Conservation (phyloP, 768 basidiomycete genomes). For the Suillus ampliporus region DNA sequence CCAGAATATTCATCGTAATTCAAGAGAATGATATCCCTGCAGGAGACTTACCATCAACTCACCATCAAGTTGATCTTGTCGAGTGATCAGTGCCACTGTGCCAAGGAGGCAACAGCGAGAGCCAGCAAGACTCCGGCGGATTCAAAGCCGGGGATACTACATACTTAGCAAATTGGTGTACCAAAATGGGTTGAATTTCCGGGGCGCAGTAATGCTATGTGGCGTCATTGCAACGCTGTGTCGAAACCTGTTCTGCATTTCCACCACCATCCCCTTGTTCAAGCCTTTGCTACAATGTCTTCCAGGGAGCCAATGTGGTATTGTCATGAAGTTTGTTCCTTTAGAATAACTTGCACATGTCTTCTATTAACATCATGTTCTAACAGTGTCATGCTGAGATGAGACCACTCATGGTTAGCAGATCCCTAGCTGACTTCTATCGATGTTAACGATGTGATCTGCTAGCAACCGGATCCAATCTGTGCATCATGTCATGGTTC, state of each 20-base stretch:
- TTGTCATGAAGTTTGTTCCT: constrained; percentile 65
- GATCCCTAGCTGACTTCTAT: constrained; percentile 11
- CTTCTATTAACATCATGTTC: constrained; percentile 12
- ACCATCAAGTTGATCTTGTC: not conserved
- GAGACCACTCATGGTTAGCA: constrained; percentile 77
- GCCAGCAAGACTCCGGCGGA: not conserved
- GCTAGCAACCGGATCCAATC: constrained; percentile 77
- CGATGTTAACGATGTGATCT: constrained; percentile 2
- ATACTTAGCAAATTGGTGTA: not conserved
- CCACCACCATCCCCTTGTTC: constrained; percentile 13
- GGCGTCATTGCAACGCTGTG: constrained; percentile 8
- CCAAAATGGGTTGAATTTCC: not conserved
- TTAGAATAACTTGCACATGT: constrained; percentile 1
- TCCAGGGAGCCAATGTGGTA: constrained; percentile 78
- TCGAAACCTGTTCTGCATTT: not conserved
- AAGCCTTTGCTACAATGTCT: constrained; percentile 53
- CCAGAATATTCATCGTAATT: constrained; percentile 52
- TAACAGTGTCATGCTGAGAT: constrained; percentile 85
- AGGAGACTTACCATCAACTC: not conserved
- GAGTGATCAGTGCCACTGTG: too few relatives aligned
- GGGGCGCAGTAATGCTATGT: not conserved
- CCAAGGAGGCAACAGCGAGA: too few relatives aligned
- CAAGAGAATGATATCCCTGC: too few relatives aligned
- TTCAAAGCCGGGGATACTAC: not conserved
- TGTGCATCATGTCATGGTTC: constrained; percentile 83